Evolutionary conservation across 2,329 filamentous ascomycete genomes (phyloP), one percentile per base, ranked within the genome.

Genomic region (Curvularia hawaiiensis): DNA sequence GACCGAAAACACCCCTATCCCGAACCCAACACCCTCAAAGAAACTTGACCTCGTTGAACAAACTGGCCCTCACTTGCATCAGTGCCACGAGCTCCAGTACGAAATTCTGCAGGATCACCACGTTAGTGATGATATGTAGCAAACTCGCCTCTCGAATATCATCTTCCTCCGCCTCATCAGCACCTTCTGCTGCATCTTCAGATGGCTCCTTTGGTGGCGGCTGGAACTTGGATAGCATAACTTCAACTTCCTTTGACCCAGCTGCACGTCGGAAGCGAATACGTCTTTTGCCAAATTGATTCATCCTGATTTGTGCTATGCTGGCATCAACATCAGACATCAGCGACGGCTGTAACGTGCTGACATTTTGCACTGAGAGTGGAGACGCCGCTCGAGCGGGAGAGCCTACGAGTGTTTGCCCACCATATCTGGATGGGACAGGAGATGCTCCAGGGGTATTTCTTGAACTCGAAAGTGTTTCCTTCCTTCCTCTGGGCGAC

Each of bases 81-180:
- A 82, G 69, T 5, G 80, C 80, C 11, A 79, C 76, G 12, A 83
- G 56, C 67, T 83, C 81, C 48, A 82, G 65, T 20, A 81, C 73
- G 60, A 83, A 83, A 58, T 82, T 79, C 63, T 83, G 81, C 61
- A 83, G 58, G 10, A 83, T 74, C 6, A 82, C 79, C 40, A 80
- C 77, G 58, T 83, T 83, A 10, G 80, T 83, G 33, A 82, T 70
- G 30, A 83, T 76, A 63, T 83, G 80, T 54, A 80, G 71, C 30
- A 83, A 63, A 60, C 77, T 81, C 14, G 79, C 80, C 51, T 79
- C 75, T 53, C 69, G 70, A n/a, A 71, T 62, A 50, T 71, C 66
- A 10, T 75, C 70, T 24, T 67, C 66, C 33, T 56, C 64, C 35
- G 61, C 54, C 43, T 55, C 35, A 26, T 65, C 63, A 41, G 55